Percentiles rank a stretch among this genome's conserved stretches.
These are phyloP conservation scores for Sporothrix schenckii DNA, from an alignment of 2,329 filamentous ascomycete species.

Conservation along the genomic window DNA sequence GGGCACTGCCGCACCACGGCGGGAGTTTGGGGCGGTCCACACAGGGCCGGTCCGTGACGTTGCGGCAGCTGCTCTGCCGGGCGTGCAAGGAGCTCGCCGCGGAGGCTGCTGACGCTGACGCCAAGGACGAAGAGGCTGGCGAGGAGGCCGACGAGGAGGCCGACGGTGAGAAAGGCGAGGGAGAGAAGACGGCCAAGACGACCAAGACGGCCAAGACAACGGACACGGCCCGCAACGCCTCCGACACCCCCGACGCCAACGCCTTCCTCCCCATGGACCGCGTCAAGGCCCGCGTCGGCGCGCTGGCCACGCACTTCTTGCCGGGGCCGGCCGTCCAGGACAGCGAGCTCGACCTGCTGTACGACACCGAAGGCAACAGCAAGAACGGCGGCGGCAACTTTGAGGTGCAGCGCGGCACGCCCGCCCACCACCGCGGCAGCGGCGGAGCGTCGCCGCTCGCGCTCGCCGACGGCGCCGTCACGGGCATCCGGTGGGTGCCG, in stretches of 20 bases:
- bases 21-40: slow-evolving; percentile 49
- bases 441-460: not conserved
- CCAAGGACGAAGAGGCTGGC: slow-evolving; percentile 31
- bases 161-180: not conserved
- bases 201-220: slow-evolving; percentile 38
- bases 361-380: slow-evolving; percentile 84
- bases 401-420: slow-evolving; percentile 57
- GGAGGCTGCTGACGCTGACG: slow-evolving; percentile 47
- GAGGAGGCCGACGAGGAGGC: too few species aligned
- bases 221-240: too few species aligned
- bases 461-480: slow-evolving; percentile 43
- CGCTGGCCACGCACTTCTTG: slow-evolving; percentile 41
- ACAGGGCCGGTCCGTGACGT: slow-evolving; percentile 66
- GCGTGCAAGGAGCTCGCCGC: slow-evolving; percentile 67
- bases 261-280: slow-evolving; percentile 67
- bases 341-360: slow-evolving; percentile 77
- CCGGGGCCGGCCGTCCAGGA: slow-evolving; percentile 50
- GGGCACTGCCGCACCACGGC: slow-evolving; percentile 36
- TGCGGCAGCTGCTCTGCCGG: slow-evolving; percentile 74
- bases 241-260: not conserved
- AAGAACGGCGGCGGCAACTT: slow-evolving; percentile 92
- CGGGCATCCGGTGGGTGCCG: slow-evolving; percentile 59
- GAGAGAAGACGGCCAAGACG: slow-evolving; percentile 44
- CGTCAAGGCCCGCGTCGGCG: slow-evolving; percentile 67
- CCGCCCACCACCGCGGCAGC: not conserved